Percentiles rank a stretch among this genome's conserved stretches.
Conservation (phyloP, 805 yeast genomes). For the Torulaspora delbrueckii region DNA sequence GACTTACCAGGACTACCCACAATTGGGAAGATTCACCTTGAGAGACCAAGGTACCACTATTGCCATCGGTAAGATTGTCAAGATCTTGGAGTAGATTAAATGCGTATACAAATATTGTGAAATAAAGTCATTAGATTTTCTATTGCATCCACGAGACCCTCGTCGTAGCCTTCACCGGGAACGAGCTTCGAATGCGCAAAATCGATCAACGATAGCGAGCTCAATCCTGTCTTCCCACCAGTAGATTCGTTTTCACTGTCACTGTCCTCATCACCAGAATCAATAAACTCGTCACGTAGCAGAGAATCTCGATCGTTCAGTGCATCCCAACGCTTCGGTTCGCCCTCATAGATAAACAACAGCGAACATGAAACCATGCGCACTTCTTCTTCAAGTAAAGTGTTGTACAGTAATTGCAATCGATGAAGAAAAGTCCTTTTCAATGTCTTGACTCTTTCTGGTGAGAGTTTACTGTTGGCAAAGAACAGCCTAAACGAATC, state of each 20-base stretch:
- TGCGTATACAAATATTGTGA: constrained; percentile 21
- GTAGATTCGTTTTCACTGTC: constrained; percentile 33
- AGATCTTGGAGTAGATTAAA: constrained; percentile 50
- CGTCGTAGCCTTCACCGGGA: constrained; percentile 66
- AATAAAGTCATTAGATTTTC: constrained; percentile 51
- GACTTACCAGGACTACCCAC: constrained; percentile 87
- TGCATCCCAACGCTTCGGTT: constrained; percentile 47
- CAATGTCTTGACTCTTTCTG: constrained; percentile 36
- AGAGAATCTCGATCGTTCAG: constrained; percentile 40
- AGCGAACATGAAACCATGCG: constrained; percentile 69
- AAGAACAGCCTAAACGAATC: constrained; percentile 47
- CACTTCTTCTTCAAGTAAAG: constrained; percentile 56
- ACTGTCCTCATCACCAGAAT: constrained; percentile 34
- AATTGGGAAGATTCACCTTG: constrained; percentile 94
- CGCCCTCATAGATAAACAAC: constrained; percentile 70
- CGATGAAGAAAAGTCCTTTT: constrained; percentile 49
- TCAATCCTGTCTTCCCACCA: constrained; percentile 36
- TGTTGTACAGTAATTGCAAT: constrained; percentile 60
- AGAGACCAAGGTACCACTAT: constrained; percentile 98
- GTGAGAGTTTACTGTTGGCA: constrained; percentile 35
- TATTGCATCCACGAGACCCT: constrained; percentile 63
- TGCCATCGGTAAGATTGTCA: constrained; percentile 97
- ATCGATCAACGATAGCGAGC: constrained; percentile 69
- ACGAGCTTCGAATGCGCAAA: constrained; percentile 78
- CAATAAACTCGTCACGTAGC: constrained; percentile 32